Evolutionary conservation across 106 monocot genomes (phyloP), one percentile per base, ranked within the genome.

Genomic region (Triglochin maritima): DNA sequence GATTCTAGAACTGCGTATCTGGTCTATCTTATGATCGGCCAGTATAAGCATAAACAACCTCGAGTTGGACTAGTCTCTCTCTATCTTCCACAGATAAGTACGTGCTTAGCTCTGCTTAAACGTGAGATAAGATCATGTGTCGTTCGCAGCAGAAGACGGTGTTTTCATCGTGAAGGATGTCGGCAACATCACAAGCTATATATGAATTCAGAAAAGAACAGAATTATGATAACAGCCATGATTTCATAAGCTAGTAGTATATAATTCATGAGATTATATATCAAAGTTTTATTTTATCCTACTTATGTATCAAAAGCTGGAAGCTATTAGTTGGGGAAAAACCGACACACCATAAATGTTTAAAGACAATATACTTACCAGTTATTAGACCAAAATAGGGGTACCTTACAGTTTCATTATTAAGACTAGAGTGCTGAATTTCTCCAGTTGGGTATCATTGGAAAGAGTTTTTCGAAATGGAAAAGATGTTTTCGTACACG

Each of bases 401-500:
- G 29, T 60, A 16, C 17, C 44, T 10, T 9, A n/a, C 10, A 60
- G 10, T 7, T 60, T 60, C 41, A 60, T 8, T 2, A 60, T 10
- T 29, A 43, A 0, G 43, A 60, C 10, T 41, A 60, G 41, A 60
- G 44, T 60, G 17, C 60, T 62, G 0, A 9, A 44, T 45, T 44
- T 6, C 69, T 14, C 1, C 41, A 45, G 49, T 3, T 10, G 64
- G 55, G 64, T 46, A 81, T 49, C 64, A 62, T 79, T 10, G 57
- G 8, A 11, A 87, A 55, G 52, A 90, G 60, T 73, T 81, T 86
- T 63, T 87, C 95, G 46, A 87, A 85, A 54, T 95, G 91, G 64
- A 96, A 84, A 5, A 96, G 79, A 58, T 87, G 95, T 66, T 90
- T 96, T 13, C 90, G 50, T 9, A 90, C 83, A 12, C 80, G 77